Conservation (phyloP, 2,329 filamentous ascomycete genomes). For the Fusarium sp. region DNA sequence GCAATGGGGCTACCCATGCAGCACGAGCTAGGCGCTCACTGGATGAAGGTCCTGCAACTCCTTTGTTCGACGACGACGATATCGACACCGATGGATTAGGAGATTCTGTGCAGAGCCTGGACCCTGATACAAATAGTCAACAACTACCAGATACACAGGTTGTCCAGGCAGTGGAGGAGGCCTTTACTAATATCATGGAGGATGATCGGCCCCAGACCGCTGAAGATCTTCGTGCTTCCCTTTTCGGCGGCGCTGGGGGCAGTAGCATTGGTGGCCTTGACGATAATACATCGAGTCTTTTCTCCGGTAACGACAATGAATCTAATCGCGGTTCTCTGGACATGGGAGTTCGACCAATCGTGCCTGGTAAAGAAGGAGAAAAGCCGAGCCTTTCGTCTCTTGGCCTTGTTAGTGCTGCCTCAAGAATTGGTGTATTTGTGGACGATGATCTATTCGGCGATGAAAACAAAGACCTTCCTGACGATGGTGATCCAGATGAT, state of each 20-base stretch:
- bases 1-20: slow-evolving; percentile 59
- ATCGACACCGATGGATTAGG: slow-evolving; percentile 78
- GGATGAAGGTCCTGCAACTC: slow-evolving; percentile 69
- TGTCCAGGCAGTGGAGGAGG: slow-evolving; percentile 93
- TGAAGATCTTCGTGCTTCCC: slow-evolving; percentile 75
- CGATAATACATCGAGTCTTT: slow-evolving; percentile 63
- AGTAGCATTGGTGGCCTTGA: slow-evolving; percentile 46
- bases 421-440: slow-evolving; percentile 91
- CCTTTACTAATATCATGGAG: slow-evolving; percentile 92
- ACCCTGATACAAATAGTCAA: slow-evolving; percentile 72
- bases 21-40: slow-evolving; percentile 73
- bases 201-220: slow-evolving; percentile 76
- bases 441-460: slow-evolving; percentile 95
- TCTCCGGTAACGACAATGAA: slow-evolving; percentile 69
- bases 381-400: slow-evolving; percentile 93
- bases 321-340: slow-evolving; percentile 77
- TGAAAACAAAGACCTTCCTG: slow-evolving; percentile 87
- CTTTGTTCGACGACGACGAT: slow-evolving; percentile 87
- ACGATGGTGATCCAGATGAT: slow-evolving; percentile 80
- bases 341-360: slow-evolving; percentile 51
- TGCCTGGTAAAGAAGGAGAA: slow-evolving; percentile 63
- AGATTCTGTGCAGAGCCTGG: slow-evolving; percentile 84
- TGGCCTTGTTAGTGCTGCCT: slow-evolving; percentile 89
- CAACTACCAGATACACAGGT: slow-evolving; percentile 80
- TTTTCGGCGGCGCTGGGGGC: slow-evolving; percentile 65